These are phyloP conservation scores for Lolium multiflorum DNA, from an alignment of 176 grass and related monocot species.

Conservation along the genomic window DNA sequence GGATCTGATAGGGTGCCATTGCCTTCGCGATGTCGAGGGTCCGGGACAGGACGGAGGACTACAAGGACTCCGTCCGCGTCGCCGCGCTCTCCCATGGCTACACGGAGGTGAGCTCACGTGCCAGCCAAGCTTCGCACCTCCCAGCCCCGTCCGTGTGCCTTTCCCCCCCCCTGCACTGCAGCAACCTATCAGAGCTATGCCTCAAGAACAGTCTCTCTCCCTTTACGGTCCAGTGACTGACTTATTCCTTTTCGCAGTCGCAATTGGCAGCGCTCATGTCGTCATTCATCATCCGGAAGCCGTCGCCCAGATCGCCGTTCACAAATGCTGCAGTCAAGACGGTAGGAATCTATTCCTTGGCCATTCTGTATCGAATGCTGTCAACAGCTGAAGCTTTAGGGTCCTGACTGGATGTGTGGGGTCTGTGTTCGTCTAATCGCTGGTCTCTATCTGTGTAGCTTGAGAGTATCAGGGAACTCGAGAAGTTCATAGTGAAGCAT, in stretches of 20 bases:
- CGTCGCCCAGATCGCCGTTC: constrained; percentile 61
- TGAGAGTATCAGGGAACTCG: constrained; percentile 79
- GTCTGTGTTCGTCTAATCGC: background rate
- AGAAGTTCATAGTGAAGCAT: constrained; percentile 85
- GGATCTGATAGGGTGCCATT: constrained; percentile 42
- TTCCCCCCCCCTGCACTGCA: background rate
- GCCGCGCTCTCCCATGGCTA: constrained; percentile 68
- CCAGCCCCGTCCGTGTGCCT: background rate
- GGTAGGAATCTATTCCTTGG: constrained; percentile 41
- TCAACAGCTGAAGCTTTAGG: background rate
- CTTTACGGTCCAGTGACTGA: constrained; percentile 3
- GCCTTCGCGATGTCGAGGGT: constrained; percentile 67
- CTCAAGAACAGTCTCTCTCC: background rate
- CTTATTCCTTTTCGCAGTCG: constrained; percentile 44
- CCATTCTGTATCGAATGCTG: background rate
- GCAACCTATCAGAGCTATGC: background rate
- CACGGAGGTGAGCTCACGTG: constrained; percentile 57
- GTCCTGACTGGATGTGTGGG: background rate
- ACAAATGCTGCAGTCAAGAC: constrained; percentile 85
- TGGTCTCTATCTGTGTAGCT: constrained; percentile 59
- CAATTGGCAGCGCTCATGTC: constrained; percentile 77
- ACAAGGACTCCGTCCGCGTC: constrained; percentile 71
- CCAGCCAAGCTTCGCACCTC: background rate
- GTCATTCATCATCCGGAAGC: constrained; percentile 91
- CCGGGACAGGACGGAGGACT: constrained; percentile 86